Evolutionary conservation across 192 early-diverging fungal genomes (phyloP), one percentile per base, ranked within the genome.

Genomic region (Gaertneriomyces sp.): DNA sequence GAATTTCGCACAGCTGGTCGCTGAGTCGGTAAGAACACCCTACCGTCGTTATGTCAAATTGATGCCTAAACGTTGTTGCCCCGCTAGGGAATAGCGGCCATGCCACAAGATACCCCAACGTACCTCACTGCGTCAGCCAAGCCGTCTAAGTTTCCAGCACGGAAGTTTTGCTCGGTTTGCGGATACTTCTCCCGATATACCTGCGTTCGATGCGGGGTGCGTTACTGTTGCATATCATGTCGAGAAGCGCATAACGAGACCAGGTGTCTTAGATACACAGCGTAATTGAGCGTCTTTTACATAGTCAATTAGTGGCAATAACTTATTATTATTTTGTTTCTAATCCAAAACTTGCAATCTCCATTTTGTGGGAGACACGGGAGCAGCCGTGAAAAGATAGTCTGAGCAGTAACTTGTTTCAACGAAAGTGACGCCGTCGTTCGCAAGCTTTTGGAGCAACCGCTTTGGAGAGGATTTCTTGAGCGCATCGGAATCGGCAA

Each of bases 161-260:
- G 70, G 7, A 72, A 72, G 51, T 66, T 72, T 43, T 72, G 70
- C 58, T 65, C 70, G 7, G 70, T 72, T 44, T 72, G 70, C 45
- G 70, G 70, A 7, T 72, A 60, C 53, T 61, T 72, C 39, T 72
- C 70, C 44, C 50, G 52, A 7, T 72, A 72, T 60, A 66, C 20
- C 12, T 72, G 70, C 38, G 46, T 68, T 33, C 54, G 58, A 20
- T 72, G 70, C 46, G 70, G 70, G 16, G 66, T 72, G 70, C 52
- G 17, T 1, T 72, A 66, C 54, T 72, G 70, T 45, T 67, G 44
- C 8, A 66, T 72, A 25, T 41, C 39, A 25, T 72, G 70, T 41
- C 42, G 57, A 60, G 64, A 59, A 43, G 45, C 70, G 11, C 70
- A 72, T 57, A 59, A 60, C 25, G 70, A 72, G 58, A 72, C 70